phyloP scores from a whole-genome alignment of 1,284 basidiomycete genomes.

The Lignosus rhinocerotis region DNA sequence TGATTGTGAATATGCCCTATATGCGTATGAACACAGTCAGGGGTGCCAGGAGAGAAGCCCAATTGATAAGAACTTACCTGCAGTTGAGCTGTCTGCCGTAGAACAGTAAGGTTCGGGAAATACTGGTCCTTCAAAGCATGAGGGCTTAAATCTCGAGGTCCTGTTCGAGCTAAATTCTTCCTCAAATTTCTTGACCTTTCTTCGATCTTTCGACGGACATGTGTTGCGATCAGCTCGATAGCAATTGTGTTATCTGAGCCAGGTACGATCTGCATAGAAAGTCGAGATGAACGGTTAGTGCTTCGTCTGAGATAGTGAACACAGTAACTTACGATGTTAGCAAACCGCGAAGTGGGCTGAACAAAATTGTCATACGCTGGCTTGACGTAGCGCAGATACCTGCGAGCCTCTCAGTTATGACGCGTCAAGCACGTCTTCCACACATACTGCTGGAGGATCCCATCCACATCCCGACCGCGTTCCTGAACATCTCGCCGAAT shows the following conservation, averaged over 20 bases:
- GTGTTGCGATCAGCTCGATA: constrained; percentile 91
- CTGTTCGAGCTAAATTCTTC: constrained; percentile 60
- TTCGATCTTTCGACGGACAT: constrained; percentile 83
- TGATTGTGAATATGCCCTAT: constrained; percentile 86
- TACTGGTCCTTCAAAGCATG: constrained; percentile 36
- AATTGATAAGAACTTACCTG: constrained; percentile 44
- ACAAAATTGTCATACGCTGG: constrained; percentile 95
- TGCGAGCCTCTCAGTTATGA: constrained; percentile 31
- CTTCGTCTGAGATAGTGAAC: neutral
- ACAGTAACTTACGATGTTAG: constrained; percentile 73
- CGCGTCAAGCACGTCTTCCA: too few species aligned
- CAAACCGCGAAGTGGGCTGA: constrained; percentile 82
- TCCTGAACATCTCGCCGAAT: constrained; percentile 89
- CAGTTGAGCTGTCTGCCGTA: constrained; percentile 83
- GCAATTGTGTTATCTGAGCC: constrained; percentile 87
- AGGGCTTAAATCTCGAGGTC: constrained; percentile 23
- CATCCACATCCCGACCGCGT: constrained; percentile 82
- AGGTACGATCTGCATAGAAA: constrained; percentile 76
- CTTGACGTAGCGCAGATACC: constrained; percentile 91
- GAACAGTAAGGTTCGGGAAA: constrained; percentile 64
- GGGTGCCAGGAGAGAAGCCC: neutral
- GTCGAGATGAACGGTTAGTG: too few species aligned
- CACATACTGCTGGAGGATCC: constrained; percentile 84
- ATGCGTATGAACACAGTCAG: neutral
- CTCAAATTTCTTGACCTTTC: constrained; percentile 77